Percentiles rank a stretch among this genome's conserved stretches.
phyloP scores from a whole-genome alignment of 441 rosid species.

The Melastoma candidum region DNA sequence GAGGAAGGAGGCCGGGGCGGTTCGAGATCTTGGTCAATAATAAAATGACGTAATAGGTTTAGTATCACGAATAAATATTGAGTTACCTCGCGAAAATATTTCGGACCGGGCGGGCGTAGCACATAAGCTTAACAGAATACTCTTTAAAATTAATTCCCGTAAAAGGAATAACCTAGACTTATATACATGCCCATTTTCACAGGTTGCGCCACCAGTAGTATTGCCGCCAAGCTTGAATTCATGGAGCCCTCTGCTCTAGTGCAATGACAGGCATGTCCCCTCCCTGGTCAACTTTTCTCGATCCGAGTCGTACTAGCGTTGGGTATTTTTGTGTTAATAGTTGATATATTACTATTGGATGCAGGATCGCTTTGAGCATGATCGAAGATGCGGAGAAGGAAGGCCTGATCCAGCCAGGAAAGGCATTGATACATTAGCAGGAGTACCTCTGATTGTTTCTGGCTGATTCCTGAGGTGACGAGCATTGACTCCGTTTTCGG shows the following conservation, averaged over 20 bases:
- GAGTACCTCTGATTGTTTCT: too few relatives aligned
- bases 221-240: slow-evolving; percentile 55
- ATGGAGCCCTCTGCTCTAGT: slow-evolving; percentile 62
- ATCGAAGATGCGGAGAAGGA: slow-evolving; percentile 53
- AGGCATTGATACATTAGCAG: slow-evolving; percentile 17
- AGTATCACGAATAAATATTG: too few relatives aligned
- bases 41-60: too few relatives aligned
- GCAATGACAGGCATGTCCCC: slow-evolving; percentile 46
- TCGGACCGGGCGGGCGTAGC: too few relatives aligned
- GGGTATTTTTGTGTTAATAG: neutral
- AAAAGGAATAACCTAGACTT: too few relatives aligned
- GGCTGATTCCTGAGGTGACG: too few relatives aligned
- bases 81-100: too few relatives aligned
- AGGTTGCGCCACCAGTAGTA: neutral
- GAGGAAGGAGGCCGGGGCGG: neutral
- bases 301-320: neutral
- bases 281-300: neutral
- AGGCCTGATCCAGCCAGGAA: slow-evolving; percentile 38
- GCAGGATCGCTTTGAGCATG: slow-evolving; percentile 56
- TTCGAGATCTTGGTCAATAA: too few relatives aligned
- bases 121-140: too few relatives aligned
- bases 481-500: neutral
- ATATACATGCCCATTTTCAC: too few relatives aligned
- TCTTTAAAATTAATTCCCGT: too few relatives aligned
- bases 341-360: neutral